Conservation (phyloP, 2,329 filamentous ascomycete genomes). For the Aspergillus sp. region DNA sequence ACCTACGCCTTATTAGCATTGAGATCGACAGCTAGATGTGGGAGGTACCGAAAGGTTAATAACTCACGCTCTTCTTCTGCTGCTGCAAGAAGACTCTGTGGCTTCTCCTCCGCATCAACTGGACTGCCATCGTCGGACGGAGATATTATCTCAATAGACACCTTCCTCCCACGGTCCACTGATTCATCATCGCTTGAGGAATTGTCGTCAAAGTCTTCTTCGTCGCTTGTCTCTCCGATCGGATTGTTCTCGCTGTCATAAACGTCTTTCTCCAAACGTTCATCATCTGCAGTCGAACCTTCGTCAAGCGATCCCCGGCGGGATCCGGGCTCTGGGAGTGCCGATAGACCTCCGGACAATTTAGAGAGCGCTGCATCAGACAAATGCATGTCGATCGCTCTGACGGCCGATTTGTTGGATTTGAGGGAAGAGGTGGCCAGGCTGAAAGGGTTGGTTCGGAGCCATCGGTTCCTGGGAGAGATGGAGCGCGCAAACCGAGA, state of each 20-base stretch:
- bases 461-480: constrained; percentile 37
- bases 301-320: constrained; percentile 19
- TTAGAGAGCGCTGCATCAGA: constrained; percentile 64
- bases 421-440: constrained; percentile 23
- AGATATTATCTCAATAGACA: constrained; percentile 20
- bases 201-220: constrained; percentile 24
- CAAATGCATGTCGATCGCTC: constrained; percentile 60
- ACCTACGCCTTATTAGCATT: constrained; percentile 29
- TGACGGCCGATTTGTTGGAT: constrained; percentile 46
- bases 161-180: constrained; percentile 26
- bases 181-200: constrained; percentile 62
- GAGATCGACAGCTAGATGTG: constrained; percentile 5
- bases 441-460: constrained; percentile 46
- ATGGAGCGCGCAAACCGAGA: constrained; percentile 22
- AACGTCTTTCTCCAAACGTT: constrained; percentile 62
- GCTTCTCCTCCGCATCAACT: constrained; percentile 33
- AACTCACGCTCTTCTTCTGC: constrained; percentile 70
- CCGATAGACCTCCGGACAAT: constrained; percentile 57
- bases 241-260: constrained; percentile 58
- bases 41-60: constrained; percentile 11
- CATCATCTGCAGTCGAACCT: constrained; percentile 41
- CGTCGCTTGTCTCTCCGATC: constrained; percentile 64
- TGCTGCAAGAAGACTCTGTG: constrained; percentile 61
- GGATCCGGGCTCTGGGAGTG: constrained; percentile 51
- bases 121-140: constrained; percentile 18